Evolutionary conservation across 2,329 filamentous ascomycete genomes (phyloP), one percentile per base, ranked within the genome.

Genomic region (Macrophomina tecta): DNA sequence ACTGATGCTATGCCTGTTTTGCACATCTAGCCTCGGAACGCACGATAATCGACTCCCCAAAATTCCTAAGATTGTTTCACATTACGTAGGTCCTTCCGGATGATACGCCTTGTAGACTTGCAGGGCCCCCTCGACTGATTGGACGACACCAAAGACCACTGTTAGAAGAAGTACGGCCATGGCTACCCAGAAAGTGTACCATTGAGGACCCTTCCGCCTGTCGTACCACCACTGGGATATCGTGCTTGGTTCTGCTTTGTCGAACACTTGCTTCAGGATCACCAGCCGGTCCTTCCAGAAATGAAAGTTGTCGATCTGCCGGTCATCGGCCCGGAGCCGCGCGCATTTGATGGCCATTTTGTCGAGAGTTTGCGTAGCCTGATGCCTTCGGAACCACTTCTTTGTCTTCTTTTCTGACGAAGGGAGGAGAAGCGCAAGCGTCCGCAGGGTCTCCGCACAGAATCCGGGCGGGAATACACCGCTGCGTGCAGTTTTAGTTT

Each of bases 171-270:
- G 67, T 1, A 76, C 73, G 2, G 73, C 52, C 1, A 82, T 73
- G 0, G 80, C 81, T 3, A 83, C 74, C 82, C 82, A 84, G 61
- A 83, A 81, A 0, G 79, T 82, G 56, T 79, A 83, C 80, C 81
- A 83, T 60, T 83, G 81, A 0, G 79, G 76, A 0, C 77, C 74
- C 36, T 81, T 80, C 1, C 82, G 69, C 4, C 77, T 68, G 66
- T 83, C 81, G 62, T 77, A 71, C 81, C 82, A 84, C 79, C 78
- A 82, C 53, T 82, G 78, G 0, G 71, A 72, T 0, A 83, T 45
- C 0, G 72, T 77, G 34, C 70, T 70, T 7, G 80, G 75, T 56
- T 73, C 67, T 4, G 79, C 68, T 67, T 83, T 74, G 68, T 84
- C 76, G 53, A 80, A 80, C 16, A 72, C 73, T 62, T 82, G 76